Percentiles rank a stretch among this genome's conserved stretches.
These are phyloP conservation scores for Musa troglodytarum DNA, from an alignment of 176 grass and related monocot species.

Conservation along the genomic window DNA sequence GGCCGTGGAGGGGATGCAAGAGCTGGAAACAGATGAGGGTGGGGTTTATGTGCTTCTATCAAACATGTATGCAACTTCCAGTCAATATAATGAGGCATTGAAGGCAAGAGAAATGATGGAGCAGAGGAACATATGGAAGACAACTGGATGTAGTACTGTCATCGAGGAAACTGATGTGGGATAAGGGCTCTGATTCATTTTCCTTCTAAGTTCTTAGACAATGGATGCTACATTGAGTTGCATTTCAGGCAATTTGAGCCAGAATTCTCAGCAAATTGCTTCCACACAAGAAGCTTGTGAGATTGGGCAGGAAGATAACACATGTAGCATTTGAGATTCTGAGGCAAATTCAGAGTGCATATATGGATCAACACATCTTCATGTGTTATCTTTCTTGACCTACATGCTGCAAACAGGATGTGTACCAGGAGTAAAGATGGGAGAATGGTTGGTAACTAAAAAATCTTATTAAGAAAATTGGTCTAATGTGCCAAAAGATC, in stretches of 20 bases:
- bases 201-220: neutral
- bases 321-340: neutral
- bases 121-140: conserved; percentile 7
- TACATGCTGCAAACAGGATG: too few relatives aligned
- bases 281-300: neutral
- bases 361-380: neutral
- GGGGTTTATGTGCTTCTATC: conserved; percentile 15
- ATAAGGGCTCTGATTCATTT: neutral
- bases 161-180: neutral
- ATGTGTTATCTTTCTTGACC: neutral
- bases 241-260: neutral
- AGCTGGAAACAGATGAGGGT: conserved; percentile 15
- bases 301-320: neutral
- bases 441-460: too few relatives aligned
- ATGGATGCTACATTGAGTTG: neutral
- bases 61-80: conserved; percentile 20
- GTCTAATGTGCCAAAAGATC: too few relatives aligned
- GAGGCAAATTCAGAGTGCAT: neutral
- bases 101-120: conserved; percentile 23
- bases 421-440: too few relatives aligned
- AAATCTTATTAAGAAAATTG: too few relatives aligned
- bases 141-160: conserved; percentile 8
- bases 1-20: neutral
- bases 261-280: neutral
- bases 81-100: conserved; percentile 14